Conservation (phyloP, 2,329 filamentous ascomycete genomes). For the Coniochaeta sp. region DNA sequence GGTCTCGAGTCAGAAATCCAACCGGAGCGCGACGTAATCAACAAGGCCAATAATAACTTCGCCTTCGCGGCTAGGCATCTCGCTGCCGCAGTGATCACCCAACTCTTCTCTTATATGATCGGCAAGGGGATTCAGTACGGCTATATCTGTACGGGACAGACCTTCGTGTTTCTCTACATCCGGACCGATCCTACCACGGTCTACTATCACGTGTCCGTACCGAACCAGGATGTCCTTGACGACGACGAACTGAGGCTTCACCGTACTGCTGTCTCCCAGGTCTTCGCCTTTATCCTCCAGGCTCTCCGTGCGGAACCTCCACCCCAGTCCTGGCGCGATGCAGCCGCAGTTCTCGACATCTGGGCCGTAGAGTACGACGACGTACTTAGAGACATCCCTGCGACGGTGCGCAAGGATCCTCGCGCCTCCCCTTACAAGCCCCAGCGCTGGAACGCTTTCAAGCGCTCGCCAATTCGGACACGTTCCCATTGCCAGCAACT, state of each 20-base stretch:
- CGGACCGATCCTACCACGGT: constrained; percentile 22
- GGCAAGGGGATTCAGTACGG: constrained; percentile 25
- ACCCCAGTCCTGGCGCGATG: constrained; percentile 21
- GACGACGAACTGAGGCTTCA: constrained; percentile 25
- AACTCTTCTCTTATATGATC: constrained; percentile 33
- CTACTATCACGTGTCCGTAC: constrained; percentile 24
- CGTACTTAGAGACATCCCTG: constrained; percentile 17
- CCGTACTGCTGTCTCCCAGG: constrained; percentile 27
- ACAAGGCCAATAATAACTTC: constrained; percentile 21
- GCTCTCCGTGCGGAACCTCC: constrained; percentile 21
- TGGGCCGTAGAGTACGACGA: constrained; percentile 27
- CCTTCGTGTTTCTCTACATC: constrained; percentile 27
- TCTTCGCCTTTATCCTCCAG: constrained; percentile 29
- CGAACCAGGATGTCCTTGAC: constrained; percentile 23
- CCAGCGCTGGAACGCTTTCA: constrained; percentile 20
- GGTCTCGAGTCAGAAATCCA: constrained; percentile 26
- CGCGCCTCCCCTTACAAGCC: constrained; percentile 16
- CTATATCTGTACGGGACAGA: constrained; percentile 25
- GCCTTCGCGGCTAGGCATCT: constrained; percentile 21
- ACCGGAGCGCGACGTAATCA: constrained; percentile 23
- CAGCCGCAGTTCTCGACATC: constrained; percentile 17
- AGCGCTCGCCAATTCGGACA: constrained; percentile 21
- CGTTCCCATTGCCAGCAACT: constrained; percentile 14
- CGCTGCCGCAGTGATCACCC: constrained; percentile 25
- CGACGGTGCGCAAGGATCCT: constrained; percentile 10